Evolutionary conservation across 169 alveolate species (phyloP), one percentile per base, ranked within the genome.

Genomic region (Plasmodium sp.): DNA sequence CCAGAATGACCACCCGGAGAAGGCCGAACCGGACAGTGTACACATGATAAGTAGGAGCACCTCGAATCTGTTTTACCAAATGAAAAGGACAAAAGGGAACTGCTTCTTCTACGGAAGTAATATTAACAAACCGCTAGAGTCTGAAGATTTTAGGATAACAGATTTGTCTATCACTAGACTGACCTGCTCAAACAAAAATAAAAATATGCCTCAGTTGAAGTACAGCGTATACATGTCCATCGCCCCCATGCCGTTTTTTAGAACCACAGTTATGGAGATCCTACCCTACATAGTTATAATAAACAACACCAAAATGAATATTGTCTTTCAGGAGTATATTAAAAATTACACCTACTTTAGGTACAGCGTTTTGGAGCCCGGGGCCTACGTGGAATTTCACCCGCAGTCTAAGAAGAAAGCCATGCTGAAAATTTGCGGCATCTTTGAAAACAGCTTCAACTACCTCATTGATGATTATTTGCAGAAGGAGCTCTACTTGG

Each of bases 201-300:
- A 80, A 75, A 92, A 84, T 41, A 91, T 93, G 27, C 98, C 98
- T 7, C 84, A 88, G 72, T 95, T 97, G 83, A 97, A 96, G 80
- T 97, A 96, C 81, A 86, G 97, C 79, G 93, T 96, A 58, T 92
- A 97, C 39, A 96, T 96, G 94, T 95, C 97, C 31, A 96, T 97
- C 58, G 97, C 97, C 31, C 98, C 98, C 14, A 95, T 96, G 74
- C 98, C 98, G n/a, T 97, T 96, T 86, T 97, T 95, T 84, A 84
- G 98, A 31, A 97, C 98, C 14, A 96, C 97, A 16, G 96, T 97
- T 22, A 94, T 96, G 79, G 97, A 96, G 95, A 93, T 97, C 0
- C 86, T 97, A 67, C 98, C 98, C 18, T 96, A 95, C 81, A 96
- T 95, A n/a, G 97, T 97, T 5, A 54, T 81, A 48, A 88, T 90